Evolutionary conservation across 495 filamentous ascomycete species (phyloP).

Genomic region (Penicillium macrosclerotiorum): DNA sequence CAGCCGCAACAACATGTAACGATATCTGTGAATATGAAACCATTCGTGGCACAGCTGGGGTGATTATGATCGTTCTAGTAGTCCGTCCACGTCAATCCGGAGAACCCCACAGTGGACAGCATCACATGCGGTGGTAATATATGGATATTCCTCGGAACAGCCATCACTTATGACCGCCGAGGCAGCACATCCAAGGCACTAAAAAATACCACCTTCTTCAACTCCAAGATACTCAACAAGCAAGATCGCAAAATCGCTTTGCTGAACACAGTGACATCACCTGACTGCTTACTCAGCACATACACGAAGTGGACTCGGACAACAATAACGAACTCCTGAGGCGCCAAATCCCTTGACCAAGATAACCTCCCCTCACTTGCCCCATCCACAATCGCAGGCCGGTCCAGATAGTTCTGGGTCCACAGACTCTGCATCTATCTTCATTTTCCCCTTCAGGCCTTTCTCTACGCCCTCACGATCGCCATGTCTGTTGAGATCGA

Average conservation of each 20-base stretch:
- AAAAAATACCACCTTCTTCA: background rate
- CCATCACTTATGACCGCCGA: background rate
- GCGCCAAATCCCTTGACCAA: constrained; percentile 16
- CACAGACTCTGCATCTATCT: background rate
- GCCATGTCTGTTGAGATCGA: constrained; percentile 93
- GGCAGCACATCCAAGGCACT: background rate
- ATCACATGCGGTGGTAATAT: constrained; percentile 9
- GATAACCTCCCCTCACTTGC: constrained; percentile 17
- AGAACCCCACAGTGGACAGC: constrained; percentile 6
- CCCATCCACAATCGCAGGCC: constrained; percentile 15
- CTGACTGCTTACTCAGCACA: constrained; percentile 28
- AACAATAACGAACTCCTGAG: constrained; percentile 29
- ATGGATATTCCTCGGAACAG: too few relatives aligned
- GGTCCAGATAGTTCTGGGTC: constrained; percentile 11
- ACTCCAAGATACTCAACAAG: background rate
- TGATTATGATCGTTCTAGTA: too few relatives aligned
- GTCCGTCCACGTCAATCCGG: background rate
- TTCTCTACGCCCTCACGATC: constrained; percentile 15
- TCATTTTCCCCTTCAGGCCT: background rate
- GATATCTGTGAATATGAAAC: too few relatives aligned
- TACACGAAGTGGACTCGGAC: constrained; percentile 22
- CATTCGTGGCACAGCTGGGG: too few relatives aligned
- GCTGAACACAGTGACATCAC: constrained; percentile 26
- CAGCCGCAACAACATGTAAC: too few relatives aligned
- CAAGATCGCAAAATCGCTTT: too few relatives aligned